phyloP scores from a whole-genome alignment of 2,329 filamentous ascomycete genomes.

The Penicillium sp. region DNA sequence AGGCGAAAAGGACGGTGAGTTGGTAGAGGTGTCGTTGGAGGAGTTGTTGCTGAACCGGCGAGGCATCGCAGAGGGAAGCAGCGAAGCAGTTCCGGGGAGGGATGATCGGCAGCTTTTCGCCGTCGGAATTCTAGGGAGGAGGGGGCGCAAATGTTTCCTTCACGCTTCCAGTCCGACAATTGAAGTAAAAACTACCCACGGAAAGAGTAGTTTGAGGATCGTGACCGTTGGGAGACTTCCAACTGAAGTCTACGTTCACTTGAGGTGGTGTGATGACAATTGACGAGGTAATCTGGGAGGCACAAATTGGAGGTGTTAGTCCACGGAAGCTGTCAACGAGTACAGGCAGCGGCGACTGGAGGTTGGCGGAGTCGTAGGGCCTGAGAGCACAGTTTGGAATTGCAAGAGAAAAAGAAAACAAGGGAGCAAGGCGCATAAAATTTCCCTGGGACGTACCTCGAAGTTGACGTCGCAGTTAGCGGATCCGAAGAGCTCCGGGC shows the following conservation, averaged over 20 bases:
- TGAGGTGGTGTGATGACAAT: background rate
- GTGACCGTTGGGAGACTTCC: background rate
- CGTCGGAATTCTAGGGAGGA: constrained; percentile 9
- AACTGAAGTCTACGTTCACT: background rate
- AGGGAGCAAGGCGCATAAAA: background rate
- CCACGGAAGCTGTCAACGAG: background rate
- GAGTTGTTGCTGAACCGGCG: constrained; percentile 63
- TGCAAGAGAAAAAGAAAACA: background rate
- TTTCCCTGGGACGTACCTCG: constrained; percentile 16
- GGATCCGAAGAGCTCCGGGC: constrained; percentile 25
- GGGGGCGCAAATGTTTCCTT: constrained; percentile 8
- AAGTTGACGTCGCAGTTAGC: constrained; percentile 10
- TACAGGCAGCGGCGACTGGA: background rate
- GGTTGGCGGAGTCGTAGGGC: background rate
- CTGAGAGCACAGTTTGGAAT: background rate
- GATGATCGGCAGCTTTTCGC: constrained; percentile 13
- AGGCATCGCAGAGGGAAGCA: constrained; percentile 58
- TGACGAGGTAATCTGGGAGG: constrained; percentile 5
- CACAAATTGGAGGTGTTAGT: constrained; percentile 4
- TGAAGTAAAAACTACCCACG: constrained; percentile 20
- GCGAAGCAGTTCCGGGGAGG: constrained; percentile 12
- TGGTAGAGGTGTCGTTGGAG: constrained; percentile 54
- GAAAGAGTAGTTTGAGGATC: background rate
- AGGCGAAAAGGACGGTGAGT: constrained; percentile 52
- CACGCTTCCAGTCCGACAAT: constrained; percentile 12